Conservation (phyloP, 2,329 filamentous ascomycete genomes). For the Xylariales sp. region DNA sequence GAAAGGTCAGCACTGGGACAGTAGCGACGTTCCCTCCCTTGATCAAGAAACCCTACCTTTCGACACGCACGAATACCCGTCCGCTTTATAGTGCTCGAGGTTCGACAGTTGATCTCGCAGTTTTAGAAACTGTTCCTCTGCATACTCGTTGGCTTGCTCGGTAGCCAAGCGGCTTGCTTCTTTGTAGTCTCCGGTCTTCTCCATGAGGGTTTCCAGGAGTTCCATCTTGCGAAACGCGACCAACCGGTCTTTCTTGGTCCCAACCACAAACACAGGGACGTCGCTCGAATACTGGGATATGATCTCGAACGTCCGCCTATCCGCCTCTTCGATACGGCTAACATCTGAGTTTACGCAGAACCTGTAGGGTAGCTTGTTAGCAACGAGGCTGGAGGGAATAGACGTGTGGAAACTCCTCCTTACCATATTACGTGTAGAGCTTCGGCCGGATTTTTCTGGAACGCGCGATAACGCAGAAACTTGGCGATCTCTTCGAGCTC, state of each 20-base stretch:
- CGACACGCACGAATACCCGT: constrained; percentile 31
- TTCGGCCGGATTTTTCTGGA: constrained; percentile 33
- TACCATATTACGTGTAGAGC: constrained; percentile 33
- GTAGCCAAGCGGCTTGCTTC: constrained; percentile 30
- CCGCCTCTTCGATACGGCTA: constrained; percentile 35
- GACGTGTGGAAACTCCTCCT: background rate
- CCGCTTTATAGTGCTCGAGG: constrained; percentile 29
- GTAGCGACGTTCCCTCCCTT: background rate
- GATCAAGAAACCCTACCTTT: constrained; percentile 13
- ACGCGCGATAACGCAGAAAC: constrained; percentile 30
- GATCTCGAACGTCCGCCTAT: constrained; percentile 29
- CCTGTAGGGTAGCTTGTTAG: constrained; percentile 9
- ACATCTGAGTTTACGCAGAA: constrained; percentile 34
- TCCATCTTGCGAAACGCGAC: constrained; percentile 28
- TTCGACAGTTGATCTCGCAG: constrained; percentile 24
- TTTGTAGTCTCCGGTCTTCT: constrained; percentile 27
- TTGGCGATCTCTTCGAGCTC: constrained; percentile 32
- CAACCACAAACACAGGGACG: constrained; percentile 29
- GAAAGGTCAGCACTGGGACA: background rate
- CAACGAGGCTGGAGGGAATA: background rate
- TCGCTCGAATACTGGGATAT: constrained; percentile 30
- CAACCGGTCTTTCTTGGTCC: constrained; percentile 33
- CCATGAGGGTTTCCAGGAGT: constrained; percentile 28
- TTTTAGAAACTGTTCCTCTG: constrained; percentile 24
- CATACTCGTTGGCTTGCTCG: constrained; percentile 23